Conservation (phyloP, 1,284 basidiomycete genomes). For the Boletus smithii region DNA sequence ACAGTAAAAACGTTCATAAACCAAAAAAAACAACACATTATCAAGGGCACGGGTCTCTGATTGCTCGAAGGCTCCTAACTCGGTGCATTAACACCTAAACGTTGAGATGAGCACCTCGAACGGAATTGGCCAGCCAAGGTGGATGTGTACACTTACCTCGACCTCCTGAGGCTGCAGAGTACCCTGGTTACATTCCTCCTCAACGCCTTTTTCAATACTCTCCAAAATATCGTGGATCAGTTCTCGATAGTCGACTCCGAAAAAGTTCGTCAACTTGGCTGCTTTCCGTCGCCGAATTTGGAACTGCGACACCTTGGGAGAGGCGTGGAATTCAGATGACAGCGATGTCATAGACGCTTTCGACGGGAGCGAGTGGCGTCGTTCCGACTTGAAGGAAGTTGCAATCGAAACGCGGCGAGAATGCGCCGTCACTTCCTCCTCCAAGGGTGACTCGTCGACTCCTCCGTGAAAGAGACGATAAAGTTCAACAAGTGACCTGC, state of each 20-base stretch:
- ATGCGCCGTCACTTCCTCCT: slow-evolving; percentile 24
- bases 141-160: slow-evolving; percentile 48
- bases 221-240: slow-evolving; percentile 72
- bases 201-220: slow-evolving; percentile 71
- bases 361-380: slow-evolving; percentile 67
- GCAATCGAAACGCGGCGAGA: slow-evolving; percentile 24
- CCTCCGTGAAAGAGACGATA: slow-evolving; percentile 61
- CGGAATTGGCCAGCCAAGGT: background rate
- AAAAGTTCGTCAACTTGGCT: slow-evolving; percentile 78
- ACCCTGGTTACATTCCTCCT: slow-evolving; percentile 62
- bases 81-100: slow-evolving; percentile 59
- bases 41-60: slow-evolving; percentile 42
- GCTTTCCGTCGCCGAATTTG: slow-evolving; percentile 67
- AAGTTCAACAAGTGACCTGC: slow-evolving; percentile 65
- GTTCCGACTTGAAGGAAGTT: slow-evolving; percentile 49
- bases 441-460: slow-evolving; percentile 14
- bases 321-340: slow-evolving; percentile 43
- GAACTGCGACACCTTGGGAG: slow-evolving; percentile 52
- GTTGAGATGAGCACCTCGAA: slow-evolving; percentile 6
- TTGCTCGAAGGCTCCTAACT: slow-evolving; percentile 56
- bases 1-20: background rate
- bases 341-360: slow-evolving; percentile 60
- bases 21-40: slow-evolving; percentile 6
- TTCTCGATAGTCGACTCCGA: slow-evolving; percentile 76
- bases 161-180: slow-evolving; percentile 63